Base-by-base conservation (phyloP, 805 yeast genomes). In the Saccharomycopsis vini region DNA sequence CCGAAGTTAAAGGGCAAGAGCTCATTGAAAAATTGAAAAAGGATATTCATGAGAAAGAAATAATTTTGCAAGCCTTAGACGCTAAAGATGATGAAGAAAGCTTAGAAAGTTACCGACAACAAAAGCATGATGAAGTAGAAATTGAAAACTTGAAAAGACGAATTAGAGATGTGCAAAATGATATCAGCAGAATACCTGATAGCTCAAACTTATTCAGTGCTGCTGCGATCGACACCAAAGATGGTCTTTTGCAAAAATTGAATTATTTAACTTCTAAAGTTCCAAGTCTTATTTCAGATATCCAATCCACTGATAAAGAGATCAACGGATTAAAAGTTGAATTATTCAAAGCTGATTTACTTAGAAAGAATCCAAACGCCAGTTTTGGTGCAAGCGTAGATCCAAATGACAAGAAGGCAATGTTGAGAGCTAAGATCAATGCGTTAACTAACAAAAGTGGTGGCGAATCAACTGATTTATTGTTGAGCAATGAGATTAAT, bases 351-450 rank as follows among this genome's bases (percentile, higher is more conserved):
- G 60, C 72, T 30, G 62, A 69, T 45, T 62, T 80, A 50, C 69
- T 67, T 39, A 75, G 71, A 52, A 76, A 75, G 50, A 73, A 83
- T 55, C 95, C 96, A 9, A 72, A 77, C 2, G 70, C 79, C 3
- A 70, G 87, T 62, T 67, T 70, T 22, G 75, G 24, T 4, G 32
- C 23, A 13, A 30, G 23, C 13, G 33, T 92, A 4, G 97, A 97
- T 5, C 81, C 87, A 38, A 77, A 81, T 55, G 97, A 97, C 24
- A 77, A 77, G 47, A 81, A 83, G 56, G 94, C 90, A 33, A 64
- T 79, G 45, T 68, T 92, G 53, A 78, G 79, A 50, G 84, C 89
- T 40, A 74, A 95, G 53, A 88, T 90, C 95, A 95, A 95, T 23
- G 86, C 90, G 3, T 72, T 90, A 55, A 89, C 97, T 0, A 96